phyloP scores from a whole-genome alignment of 331 rosid species.

The Quercus lobata region DNA sequence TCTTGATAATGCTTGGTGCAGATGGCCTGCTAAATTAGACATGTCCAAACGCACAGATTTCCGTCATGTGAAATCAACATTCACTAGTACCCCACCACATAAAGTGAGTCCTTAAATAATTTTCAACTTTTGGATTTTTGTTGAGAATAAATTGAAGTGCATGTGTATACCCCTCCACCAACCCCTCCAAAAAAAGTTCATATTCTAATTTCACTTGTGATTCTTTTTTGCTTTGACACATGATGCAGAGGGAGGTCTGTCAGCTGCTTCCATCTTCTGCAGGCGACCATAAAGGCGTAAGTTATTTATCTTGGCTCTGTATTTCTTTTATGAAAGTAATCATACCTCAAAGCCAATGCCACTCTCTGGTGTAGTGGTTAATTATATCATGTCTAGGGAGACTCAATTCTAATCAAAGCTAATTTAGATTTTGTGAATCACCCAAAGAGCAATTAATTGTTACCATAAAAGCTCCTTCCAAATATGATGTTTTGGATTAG shows the following conservation, averaged over 20 bases:
- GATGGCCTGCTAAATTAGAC: constrained; percentile 95
- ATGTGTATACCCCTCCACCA: neutral
- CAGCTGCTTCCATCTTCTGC: constrained; percentile 73
- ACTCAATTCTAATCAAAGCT: neutral
- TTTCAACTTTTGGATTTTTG: neutral
- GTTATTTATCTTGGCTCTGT: constrained; percentile 21
- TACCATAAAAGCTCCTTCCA: neutral
- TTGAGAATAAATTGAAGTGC: neutral
- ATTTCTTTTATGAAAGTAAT: neutral
- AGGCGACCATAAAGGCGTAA: constrained; percentile 69
- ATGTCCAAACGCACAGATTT: constrained; percentile 93
- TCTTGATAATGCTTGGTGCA: constrained; percentile 43
- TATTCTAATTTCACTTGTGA: neutral
- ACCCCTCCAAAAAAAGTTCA: neutral
- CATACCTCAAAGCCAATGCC: neutral
- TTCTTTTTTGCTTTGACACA: constrained; percentile 9
- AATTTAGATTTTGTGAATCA: neutral
- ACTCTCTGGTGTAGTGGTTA: neutral
- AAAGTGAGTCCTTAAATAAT: constrained; percentile 52
- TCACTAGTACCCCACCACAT: constrained; percentile 67
- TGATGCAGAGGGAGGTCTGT: constrained; percentile 88
- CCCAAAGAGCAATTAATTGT: neutral
- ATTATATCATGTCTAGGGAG: neutral
- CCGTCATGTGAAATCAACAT: constrained; percentile 80
- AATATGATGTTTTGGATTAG: neutral